These are phyloP conservation scores for Stagonosporopsis vannaccii DNA, from an alignment of 2,329 filamentous ascomycete species.

Conservation along the genomic window DNA sequence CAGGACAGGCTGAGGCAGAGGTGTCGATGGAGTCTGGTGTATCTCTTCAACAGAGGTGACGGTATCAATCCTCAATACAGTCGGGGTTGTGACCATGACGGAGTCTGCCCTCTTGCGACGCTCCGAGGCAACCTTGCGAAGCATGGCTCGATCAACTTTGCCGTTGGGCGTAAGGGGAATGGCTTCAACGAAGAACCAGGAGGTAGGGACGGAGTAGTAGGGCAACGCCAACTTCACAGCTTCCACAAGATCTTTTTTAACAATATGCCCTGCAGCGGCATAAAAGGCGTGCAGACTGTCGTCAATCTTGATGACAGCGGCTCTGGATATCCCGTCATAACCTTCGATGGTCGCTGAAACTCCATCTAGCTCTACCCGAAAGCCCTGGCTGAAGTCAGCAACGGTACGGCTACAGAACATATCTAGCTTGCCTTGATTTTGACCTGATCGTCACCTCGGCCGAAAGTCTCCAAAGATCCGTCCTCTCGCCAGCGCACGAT, in stretches of 20 bases:
- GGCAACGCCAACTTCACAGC: constrained; percentile 56
- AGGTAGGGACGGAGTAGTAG: constrained; percentile 63
- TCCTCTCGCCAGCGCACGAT: constrained; percentile 63
- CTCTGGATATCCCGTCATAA: constrained; percentile 53
- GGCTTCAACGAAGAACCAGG: constrained; percentile 53
- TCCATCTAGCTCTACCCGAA: constrained; percentile 67
- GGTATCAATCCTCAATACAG: background rate
- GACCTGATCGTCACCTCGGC: constrained; percentile 67
- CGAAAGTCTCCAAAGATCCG: constrained; percentile 63
- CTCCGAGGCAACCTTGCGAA: constrained; percentile 46
- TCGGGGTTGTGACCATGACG: background rate
- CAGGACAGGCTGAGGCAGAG: constrained; percentile 19
- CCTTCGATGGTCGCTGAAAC: constrained; percentile 52
- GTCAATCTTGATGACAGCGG: constrained; percentile 58
- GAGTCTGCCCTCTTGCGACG: constrained; percentile 11
- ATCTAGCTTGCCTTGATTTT: constrained; percentile 59
- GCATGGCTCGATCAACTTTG: constrained; percentile 62
- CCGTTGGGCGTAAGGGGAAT: constrained; percentile 64
- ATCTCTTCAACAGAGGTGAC: background rate
- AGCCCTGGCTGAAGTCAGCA: constrained; percentile 53
- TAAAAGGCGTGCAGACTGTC: constrained; percentile 63
- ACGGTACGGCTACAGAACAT: too few relatives aligned
- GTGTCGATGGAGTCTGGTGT: background rate
- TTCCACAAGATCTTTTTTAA: constrained; percentile 46
- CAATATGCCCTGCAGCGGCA: constrained; percentile 45